Conservation (phyloP, 208 protist species). For the Phytomonas serpens region DNA sequence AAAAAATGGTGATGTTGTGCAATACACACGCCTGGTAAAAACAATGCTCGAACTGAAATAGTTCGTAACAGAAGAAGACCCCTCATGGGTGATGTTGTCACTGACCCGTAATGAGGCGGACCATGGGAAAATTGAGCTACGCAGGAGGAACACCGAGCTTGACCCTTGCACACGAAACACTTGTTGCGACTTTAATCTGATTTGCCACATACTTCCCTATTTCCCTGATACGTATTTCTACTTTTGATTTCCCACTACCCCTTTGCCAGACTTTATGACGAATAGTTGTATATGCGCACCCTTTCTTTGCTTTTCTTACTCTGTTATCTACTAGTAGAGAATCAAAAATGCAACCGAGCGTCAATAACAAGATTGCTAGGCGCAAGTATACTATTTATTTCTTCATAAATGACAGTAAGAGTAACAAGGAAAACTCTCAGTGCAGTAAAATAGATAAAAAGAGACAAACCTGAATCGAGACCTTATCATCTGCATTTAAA, state of each 20-base stretch:
- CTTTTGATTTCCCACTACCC: background rate
- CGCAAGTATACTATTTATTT: background rate
- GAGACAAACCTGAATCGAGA: background rate
- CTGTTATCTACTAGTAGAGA: background rate
- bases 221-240: background rate
- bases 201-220: background rate
- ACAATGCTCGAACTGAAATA: background rate
- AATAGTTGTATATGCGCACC: background rate
- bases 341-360: background rate
- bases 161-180: background rate
- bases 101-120: background rate
- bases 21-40: background rate
- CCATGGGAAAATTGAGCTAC: background rate
- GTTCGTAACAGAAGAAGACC: background rate
- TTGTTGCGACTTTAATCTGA: background rate
- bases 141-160: background rate
- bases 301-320: background rate
- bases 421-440: slow-evolving; percentile 13
- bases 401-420: slow-evolving; percentile 1
- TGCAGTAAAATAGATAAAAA: slow-evolving; percentile 11
- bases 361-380: background rate
- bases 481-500: background rate
- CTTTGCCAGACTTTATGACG: background rate
- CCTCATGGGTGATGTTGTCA: background rate
- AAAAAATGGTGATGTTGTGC: slow-evolving; percentile 16